These are phyloP conservation scores for Termitomyces sp. DNA, from an alignment of 768 basidiomycete genomes.

Conservation along the genomic window DNA sequence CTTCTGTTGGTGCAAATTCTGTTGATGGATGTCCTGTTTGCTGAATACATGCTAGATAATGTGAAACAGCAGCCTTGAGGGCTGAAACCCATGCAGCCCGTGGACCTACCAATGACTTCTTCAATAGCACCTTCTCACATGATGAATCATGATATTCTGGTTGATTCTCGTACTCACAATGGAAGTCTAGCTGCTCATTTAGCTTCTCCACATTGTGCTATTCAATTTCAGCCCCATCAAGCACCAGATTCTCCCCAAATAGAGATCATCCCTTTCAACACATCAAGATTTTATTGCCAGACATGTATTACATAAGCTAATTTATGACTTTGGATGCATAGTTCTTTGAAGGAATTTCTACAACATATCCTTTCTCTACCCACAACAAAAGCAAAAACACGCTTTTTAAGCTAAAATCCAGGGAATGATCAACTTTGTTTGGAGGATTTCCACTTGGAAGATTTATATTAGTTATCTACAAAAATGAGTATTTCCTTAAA, in stretches of 20 bases:
- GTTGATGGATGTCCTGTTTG: too few relatives aligned
- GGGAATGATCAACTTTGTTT: neutral
- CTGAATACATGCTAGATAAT: too few relatives aligned
- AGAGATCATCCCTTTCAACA: neutral
- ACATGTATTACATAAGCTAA: neutral
- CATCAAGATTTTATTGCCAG: neutral
- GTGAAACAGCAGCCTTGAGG: too few relatives aligned
- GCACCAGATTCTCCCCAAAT: neutral
- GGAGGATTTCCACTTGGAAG: neutral
- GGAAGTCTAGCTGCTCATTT: neutral
- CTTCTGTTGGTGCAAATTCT: too few relatives aligned
- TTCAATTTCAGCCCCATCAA: neutral
- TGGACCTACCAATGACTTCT: neutral
- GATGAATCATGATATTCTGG: neutral
- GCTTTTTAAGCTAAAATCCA: neutral
- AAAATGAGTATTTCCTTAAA: neutral
- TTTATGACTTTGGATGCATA: neutral
- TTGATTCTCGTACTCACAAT: neutral
- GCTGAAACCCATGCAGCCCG: too few relatives aligned
- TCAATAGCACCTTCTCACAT: neutral
- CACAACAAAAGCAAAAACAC: neutral
- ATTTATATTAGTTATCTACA: neutral
- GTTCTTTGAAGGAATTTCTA: neutral
- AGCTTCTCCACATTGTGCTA: neutral
- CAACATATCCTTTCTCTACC: neutral